Percentiles rank a stretch among this genome's conserved stretches.
phyloP scores from a whole-genome alignment of 2,329 filamentous ascomycete genomes.

The Aplosporella prunicola region DNA sequence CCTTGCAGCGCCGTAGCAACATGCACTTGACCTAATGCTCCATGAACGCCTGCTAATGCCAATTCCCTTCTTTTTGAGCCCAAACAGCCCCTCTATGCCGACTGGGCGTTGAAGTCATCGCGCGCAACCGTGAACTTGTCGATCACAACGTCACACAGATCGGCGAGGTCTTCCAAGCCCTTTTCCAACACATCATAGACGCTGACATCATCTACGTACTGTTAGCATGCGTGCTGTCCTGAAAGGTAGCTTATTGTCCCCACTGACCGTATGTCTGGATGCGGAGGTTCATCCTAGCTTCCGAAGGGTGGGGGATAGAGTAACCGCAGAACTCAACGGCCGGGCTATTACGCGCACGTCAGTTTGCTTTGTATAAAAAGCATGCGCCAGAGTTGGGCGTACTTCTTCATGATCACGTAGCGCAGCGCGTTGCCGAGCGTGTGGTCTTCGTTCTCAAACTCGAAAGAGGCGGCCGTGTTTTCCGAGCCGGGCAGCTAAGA shows the following conservation, averaged over 20 bases:
- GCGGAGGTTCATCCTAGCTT: slow-evolving; percentile 90
- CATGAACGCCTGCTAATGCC: slow-evolving; percentile 26
- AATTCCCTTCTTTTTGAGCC: slow-evolving; percentile 3
- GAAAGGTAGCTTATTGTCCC: background rate
- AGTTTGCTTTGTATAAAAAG: background rate
- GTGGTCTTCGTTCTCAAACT: slow-evolving; percentile 89
- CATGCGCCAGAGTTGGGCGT: slow-evolving; percentile 24
- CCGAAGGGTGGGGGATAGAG: slow-evolving; percentile 92
- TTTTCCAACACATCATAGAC: slow-evolving; percentile 84
- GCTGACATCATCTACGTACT: slow-evolving; percentile 56
- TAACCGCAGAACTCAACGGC: slow-evolving; percentile 98
- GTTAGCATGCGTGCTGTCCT: background rate
- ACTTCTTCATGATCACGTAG: slow-evolving; percentile 99
- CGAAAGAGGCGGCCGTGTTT: slow-evolving; percentile 85
- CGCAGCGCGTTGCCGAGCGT: slow-evolving; percentile 89
- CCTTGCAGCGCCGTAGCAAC: slow-evolving; percentile 17
- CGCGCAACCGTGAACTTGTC: slow-evolving; percentile 71
- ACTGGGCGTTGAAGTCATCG: slow-evolving; percentile 48
- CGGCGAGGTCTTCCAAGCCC: slow-evolving; percentile 77
- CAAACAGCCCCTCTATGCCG: background rate
- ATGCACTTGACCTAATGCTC: slow-evolving; percentile 9
- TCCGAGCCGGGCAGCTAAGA: slow-evolving; percentile 68
- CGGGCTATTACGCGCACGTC: slow-evolving; percentile 48
- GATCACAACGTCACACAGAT: slow-evolving; percentile 86
- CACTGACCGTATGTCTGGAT: slow-evolving; percentile 89